These are phyloP conservation scores for Smallanthus sonchifolius DNA, from an alignment of 129 eudicot genomes.

Conservation along the genomic window DNA sequence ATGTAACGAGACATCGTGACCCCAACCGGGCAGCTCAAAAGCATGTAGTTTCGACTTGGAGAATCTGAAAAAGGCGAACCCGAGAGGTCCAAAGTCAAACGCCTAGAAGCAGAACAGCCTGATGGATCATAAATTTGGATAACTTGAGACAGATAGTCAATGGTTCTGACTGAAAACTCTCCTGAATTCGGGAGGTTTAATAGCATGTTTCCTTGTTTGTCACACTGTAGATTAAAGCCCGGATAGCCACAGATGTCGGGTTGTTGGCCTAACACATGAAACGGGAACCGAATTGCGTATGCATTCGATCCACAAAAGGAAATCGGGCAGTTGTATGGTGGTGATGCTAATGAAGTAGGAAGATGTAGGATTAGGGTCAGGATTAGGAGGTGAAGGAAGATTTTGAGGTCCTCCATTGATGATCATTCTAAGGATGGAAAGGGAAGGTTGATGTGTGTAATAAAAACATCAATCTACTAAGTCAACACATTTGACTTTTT, in stretches of 20 bases:
- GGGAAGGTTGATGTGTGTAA: constrained; percentile 9
- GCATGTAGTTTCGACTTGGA: constrained; percentile 37
- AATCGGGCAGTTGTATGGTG: constrained; percentile 36
- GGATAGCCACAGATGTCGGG: constrained; percentile 43
- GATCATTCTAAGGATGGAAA: constrained; percentile 18
- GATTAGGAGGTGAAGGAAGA: constrained; percentile 26
- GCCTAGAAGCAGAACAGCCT: constrained; percentile 43
- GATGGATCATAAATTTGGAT: constrained; percentile 55
- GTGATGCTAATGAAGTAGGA: constrained; percentile 26
- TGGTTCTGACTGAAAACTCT: constrained; percentile 39
- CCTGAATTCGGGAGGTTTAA: constrained; percentile 50
- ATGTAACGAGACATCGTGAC: constrained; percentile 26
- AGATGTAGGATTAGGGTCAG: constrained; percentile 17
- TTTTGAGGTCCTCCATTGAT: constrained; percentile 33
- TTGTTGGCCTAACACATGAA: constrained; percentile 31
- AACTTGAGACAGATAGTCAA: constrained; percentile 41
- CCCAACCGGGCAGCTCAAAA: constrained; percentile 48
- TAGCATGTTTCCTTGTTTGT: constrained; percentile 13
- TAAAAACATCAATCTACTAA: constrained; percentile 10
- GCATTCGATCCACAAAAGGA: constrained; percentile 29
- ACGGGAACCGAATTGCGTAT: constrained; percentile 42
- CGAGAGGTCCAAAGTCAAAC: constrained; percentile 38
- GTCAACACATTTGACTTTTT: constrained; percentile 27
- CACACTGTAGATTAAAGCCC: constrained; percentile 51
- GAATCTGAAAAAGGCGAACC: constrained; percentile 46